phyloP scores from a whole-genome alignment of 495 filamentous ascomycete species.

The Penicillium chermesinum region DNA sequence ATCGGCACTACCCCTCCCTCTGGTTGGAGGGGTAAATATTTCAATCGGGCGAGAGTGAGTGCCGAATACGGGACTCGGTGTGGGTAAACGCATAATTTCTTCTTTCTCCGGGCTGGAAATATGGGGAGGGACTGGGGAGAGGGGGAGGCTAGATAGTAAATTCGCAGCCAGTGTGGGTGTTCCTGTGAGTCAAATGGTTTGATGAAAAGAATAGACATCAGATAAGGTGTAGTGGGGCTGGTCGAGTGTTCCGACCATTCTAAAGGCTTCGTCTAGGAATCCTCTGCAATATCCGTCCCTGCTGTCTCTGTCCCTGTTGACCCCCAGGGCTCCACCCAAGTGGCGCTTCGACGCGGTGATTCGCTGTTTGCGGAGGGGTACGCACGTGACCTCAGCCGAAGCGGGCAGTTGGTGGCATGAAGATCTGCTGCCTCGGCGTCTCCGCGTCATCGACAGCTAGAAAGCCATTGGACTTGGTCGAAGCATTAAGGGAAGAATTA shows the following conservation, averaged over 20 bases:
- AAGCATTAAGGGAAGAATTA: too few species aligned
- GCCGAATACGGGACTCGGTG: slow-evolving; percentile 6
- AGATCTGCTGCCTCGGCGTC: not conserved
- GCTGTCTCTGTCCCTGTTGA: not conserved
- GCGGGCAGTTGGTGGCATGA: slow-evolving; percentile 18
- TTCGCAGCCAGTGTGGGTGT: slow-evolving; percentile 3
- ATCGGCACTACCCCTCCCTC: not conserved
- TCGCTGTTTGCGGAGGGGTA: slow-evolving; percentile 9
- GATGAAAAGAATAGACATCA: slow-evolving; percentile 19
- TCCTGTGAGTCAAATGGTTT: slow-evolving; percentile 23
- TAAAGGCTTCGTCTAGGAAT: too few species aligned
- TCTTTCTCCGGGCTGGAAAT: not conserved
- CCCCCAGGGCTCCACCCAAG: not conserved
- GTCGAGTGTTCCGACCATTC: not conserved
- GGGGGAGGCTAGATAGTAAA: not conserved
- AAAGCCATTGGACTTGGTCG: too few species aligned
- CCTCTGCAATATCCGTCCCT: too few species aligned
- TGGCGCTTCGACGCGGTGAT: not conserved
- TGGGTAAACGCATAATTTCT: not conserved
- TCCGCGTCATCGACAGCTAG: too few species aligned
- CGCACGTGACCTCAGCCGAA: slow-evolving; percentile 17
- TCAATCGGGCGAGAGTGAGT: not conserved
- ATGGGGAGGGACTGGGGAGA: not conserved
- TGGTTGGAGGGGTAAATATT: not conserved
- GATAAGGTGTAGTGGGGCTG: slow-evolving; percentile 21